phyloP scores from a whole-genome alignment of 1,284 basidiomycete species.

The Ustilago hordei region DNA sequence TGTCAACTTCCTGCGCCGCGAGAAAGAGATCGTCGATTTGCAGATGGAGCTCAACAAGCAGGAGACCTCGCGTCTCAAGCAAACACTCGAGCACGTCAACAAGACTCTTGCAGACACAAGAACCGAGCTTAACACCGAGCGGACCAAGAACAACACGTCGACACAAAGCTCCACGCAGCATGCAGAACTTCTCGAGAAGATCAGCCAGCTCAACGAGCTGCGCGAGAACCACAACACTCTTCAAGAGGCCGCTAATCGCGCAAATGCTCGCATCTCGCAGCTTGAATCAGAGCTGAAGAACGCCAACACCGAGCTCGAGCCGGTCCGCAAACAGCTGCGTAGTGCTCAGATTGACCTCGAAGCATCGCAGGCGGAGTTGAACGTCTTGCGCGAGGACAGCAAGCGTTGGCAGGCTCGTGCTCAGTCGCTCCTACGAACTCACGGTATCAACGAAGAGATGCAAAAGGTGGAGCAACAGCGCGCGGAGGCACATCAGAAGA shows the following conservation, averaged over 20 bases:
- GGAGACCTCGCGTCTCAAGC: constrained; percentile 81
- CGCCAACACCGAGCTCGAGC: constrained; percentile 78
- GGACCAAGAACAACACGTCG: constrained; percentile 37
- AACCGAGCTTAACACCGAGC: constrained; percentile 59
- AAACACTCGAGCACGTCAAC: constrained; percentile 80
- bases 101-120: constrained; percentile 80
- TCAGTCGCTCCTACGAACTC: constrained; percentile 81
- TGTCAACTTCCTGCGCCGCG: constrained; percentile 83
- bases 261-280: constrained; percentile 72
- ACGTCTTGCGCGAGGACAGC: constrained; percentile 81
- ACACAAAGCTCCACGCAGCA: constrained; percentile 80
- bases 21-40: constrained; percentile 89
- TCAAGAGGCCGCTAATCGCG: constrained; percentile 80
- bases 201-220: constrained; percentile 86
- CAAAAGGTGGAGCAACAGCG: constrained; percentile 65
- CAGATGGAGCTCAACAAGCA: constrained; percentile 87
- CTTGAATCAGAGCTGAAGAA: constrained; percentile 72
- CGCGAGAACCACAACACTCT: constrained; percentile 89
- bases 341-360: constrained; percentile 80
- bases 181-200: constrained; percentile 84
- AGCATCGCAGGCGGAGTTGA: constrained; percentile 78
- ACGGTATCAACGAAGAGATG: constrained; percentile 80
- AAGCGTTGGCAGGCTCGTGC: constrained; percentile 87
- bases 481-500: constrained; percentile 47
- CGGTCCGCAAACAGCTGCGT: constrained; percentile 79